These are phyloP conservation scores for Mortierella sp. DNA, from an alignment of 371 early-diverging fungal genomes.

Conservation along the genomic window DNA sequence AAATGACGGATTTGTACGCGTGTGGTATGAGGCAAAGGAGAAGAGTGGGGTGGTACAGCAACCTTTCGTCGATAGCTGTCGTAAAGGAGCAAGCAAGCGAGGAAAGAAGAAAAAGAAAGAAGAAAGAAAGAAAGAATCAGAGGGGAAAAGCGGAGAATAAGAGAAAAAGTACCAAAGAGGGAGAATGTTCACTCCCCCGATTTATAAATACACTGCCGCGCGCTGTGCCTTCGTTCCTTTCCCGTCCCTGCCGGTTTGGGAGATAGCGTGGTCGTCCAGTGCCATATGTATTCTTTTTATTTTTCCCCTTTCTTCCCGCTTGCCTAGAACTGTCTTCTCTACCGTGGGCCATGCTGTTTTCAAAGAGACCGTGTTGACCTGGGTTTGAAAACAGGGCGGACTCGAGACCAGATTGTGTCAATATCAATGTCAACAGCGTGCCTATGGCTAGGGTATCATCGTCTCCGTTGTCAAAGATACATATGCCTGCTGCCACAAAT, in stretches of 20 bases:
- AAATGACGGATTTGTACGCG: neutral
- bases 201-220: slow-evolving; percentile 9
- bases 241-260: slow-evolving; percentile 10
- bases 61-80: neutral
- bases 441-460: too few species aligned
- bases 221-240: slow-evolving; percentile 1
- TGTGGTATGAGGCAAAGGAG: too few species aligned
- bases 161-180: slow-evolving; percentile 9
- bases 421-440: too few species aligned
- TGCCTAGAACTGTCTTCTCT: neutral
- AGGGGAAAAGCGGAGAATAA: slow-evolving; percentile 3
- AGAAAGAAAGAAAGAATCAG: neutral
- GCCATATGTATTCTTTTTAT: neutral
- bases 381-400: neutral
- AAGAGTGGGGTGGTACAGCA: neutral
- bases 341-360: too few species aligned
- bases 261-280: neutral
- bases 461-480: too few species aligned
- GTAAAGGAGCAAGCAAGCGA: slow-evolving; percentile 1
- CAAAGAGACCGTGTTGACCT: neutral
- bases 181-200: slow-evolving; percentile 3
- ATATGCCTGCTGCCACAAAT: too few species aligned
- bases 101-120: neutral
- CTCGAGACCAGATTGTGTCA: too few species aligned
- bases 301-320: neutral